A percentile compares a stretch with the other conserved stretches of the same genome.
Evolutionary conservation across 148 eudicot genomes (phyloP).

Genomic region (Polygonum maritimum): DNA sequence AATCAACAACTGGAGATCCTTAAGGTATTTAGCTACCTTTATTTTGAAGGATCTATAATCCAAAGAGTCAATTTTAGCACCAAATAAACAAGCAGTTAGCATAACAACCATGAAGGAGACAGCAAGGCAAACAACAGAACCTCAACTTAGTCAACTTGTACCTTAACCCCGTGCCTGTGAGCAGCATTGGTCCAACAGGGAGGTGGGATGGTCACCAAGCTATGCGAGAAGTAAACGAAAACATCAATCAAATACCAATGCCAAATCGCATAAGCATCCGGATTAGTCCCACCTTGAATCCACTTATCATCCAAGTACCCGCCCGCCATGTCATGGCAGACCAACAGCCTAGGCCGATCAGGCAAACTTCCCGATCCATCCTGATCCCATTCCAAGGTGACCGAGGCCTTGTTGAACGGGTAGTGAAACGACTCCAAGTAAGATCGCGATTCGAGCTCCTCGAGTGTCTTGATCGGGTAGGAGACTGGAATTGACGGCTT

Average conservation of each 20-base stretch:
- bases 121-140: not conserved
- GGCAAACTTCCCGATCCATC: constrained; percentile 22
- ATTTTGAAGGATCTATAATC: not conserved
- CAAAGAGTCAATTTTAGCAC: not conserved
- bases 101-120: not conserved
- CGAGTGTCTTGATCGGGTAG: constrained; percentile 60
- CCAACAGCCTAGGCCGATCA: constrained; percentile 45
- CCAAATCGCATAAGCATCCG: constrained; percentile 78
- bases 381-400: constrained; percentile 12
- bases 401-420: constrained; percentile 47
- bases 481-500: constrained; percentile 54
- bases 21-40: not conserved
- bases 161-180: constrained; percentile 88
- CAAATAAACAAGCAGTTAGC: not conserved
- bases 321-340: constrained; percentile 93
- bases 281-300: constrained; percentile 66
- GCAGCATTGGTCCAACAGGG: constrained; percentile 88
- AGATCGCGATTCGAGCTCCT: constrained; percentile 56
- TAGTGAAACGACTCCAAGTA: constrained; percentile 71
- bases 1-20: not conserved
- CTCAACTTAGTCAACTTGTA: not conserved
- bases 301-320: constrained; percentile 81
- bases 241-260: constrained; percentile 97
- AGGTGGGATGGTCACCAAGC: constrained; percentile 81
- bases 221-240: constrained; percentile 87